A percentile compares a stretch with the other conserved stretches of the same genome.
Conservation (phyloP, 2,329 filamentous ascomycete species). For the Plectosphaerella cucumerina region DNA sequence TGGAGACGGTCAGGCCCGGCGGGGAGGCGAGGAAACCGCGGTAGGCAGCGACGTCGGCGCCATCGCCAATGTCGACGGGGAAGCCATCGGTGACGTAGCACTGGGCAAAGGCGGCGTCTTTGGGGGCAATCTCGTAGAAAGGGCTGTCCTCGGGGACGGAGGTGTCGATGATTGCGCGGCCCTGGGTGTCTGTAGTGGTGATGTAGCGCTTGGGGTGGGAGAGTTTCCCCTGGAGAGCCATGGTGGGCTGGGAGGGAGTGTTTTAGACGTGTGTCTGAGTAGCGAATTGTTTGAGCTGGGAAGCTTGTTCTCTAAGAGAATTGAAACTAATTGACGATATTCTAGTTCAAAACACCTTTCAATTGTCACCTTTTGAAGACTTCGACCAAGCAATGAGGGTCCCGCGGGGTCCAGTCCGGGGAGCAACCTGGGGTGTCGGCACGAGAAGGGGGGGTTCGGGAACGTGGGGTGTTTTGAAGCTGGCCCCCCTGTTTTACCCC, state of each 20-base stretch:
- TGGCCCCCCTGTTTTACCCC: not conserved
- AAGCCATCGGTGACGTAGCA: conserved; percentile 20
- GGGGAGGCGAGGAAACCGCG: conserved; percentile 12
- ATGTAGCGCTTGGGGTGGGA: conserved; percentile 20
- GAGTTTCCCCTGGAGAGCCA: conserved; percentile 9
- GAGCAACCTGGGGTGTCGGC: no score
- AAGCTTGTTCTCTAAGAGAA: no score
- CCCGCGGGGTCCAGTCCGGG: no score
- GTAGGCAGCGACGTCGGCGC: conserved; percentile 18
- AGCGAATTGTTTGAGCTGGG: no score
- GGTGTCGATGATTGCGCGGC: conserved; percentile 28
- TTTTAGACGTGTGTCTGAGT: not conserved
- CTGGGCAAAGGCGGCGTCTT: conserved; percentile 16
- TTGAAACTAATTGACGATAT: no score
- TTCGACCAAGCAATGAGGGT: no score
- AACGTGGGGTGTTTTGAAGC: no score
- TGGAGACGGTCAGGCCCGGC: conserved; percentile 22
- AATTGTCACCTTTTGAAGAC: no score
- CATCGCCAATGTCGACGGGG: conserved; percentile 14
- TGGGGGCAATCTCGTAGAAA: conserved; percentile 13
- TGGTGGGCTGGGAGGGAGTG: not conserved
- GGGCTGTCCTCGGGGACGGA: conserved; percentile 16
- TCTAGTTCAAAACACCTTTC: no score
- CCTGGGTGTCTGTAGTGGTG: conserved; percentile 26
- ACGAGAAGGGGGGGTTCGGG: no score